Conservation (phyloP, 768 basidiomycete species). For the Holtermanniella nyarrowii region DNA sequence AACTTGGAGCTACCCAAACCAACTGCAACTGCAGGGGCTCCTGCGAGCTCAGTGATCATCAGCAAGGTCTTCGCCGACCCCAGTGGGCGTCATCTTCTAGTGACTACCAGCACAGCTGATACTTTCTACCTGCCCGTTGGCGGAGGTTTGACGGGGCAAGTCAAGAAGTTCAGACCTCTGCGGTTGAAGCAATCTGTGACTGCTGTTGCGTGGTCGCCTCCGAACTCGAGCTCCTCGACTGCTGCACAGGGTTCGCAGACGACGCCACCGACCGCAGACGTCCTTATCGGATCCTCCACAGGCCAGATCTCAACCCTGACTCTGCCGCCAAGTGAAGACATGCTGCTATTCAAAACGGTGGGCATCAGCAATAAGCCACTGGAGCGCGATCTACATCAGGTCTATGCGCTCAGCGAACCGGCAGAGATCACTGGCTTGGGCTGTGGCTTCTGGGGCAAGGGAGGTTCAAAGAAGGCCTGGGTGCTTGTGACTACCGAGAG, state of each 20-base stretch:
- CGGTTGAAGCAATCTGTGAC: conserved; percentile 78
- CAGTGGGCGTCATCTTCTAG: conserved; percentile 76
- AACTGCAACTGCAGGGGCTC: conserved; percentile 40
- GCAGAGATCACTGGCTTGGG: conserved; percentile 75
- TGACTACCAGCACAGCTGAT: conserved; percentile 78
- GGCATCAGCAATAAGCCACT: conserved; percentile 30
- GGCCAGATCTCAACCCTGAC: conserved; percentile 75
- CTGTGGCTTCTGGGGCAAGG: conserved; percentile 59
- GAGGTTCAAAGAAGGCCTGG: conserved; percentile 44
- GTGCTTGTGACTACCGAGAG: conserved; percentile 76
- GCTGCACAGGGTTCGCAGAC: conserved; percentile 16
- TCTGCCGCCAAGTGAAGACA: conserved; percentile 77
- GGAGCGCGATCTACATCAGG: conserved; percentile 40
- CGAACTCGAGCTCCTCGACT: conserved; percentile 1
- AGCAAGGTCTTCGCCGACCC: conserved; percentile 84
- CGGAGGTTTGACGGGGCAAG: conserved; percentile 27
- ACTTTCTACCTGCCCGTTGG: conserved; percentile 75
- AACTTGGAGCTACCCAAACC: conserved; percentile 62
- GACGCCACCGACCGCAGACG: conserved; percentile 62
- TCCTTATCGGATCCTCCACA: conserved; percentile 68
- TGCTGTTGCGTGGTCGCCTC: conserved; percentile 79
- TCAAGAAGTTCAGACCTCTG: conserved; percentile 68
- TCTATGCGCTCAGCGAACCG: conserved; percentile 56
- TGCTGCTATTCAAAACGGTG: conserved; percentile 54
- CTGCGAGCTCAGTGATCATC: conserved; percentile 45